Base-by-base conservation (phyloP, 345 rosid genomes). In the Populus simonii region DNA sequence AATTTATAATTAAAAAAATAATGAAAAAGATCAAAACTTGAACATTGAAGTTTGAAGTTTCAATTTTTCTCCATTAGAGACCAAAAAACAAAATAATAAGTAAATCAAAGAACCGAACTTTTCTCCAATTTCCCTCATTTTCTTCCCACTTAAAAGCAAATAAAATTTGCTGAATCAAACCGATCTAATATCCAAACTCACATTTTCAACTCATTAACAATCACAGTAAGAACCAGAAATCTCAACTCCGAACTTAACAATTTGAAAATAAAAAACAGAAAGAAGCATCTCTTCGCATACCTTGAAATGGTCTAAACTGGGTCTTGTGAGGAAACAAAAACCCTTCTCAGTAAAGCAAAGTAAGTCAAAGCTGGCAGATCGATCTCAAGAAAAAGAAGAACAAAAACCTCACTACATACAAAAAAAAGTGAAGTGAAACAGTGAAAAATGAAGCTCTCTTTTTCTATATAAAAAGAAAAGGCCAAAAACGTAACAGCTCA, bases 141-240 rank as follows among this genome's bases (percentile, higher is more conserved):
- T 76, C 78, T 81, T 71, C 71, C 68, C 7, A 66, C 69, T 39
- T 39, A 39, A 20, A 68, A 62, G 66, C 80, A 41, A 47, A 29
- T 10, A 85, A 72, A 83, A 74, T 65, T 77, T 68, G 55, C 74
- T 70, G 77, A 83, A 82, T 74, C 81, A 59, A 77, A 76, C 80
- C 80, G 89, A 88, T 88, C 88, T 78, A 81, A 41, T 49, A 38
- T 35, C 76, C 69, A 72, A 79, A 36, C 72, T 57, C 27, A 8
- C 13, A 71, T 7, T 72, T 35, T 78, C 72, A 39, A 62, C 47
- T 18, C 66, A 35, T 49, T 51, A 22, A 22, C 11, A 62, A 15
- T 33, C 5, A 39, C 8, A 47, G 22, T 7, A 6, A 80, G 12
- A 72, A 59, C 7, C 5, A 36, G 35, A 41, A 62, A 63, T n/a